Conservation (phyloP, 164 flowering plant genomes). For the Amborella trichopoda region DNA sequence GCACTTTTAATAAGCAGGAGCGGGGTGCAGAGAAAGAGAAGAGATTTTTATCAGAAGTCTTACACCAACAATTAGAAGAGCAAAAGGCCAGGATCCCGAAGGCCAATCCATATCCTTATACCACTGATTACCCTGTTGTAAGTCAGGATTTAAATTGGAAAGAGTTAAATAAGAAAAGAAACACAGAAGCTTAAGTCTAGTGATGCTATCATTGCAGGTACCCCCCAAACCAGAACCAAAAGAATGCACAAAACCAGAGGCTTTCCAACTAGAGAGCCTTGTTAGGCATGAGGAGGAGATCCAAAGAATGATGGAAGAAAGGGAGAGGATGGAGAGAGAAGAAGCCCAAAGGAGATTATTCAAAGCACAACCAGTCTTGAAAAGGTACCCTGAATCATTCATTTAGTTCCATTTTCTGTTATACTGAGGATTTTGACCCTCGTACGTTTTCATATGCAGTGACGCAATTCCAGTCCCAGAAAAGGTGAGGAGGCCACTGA, state of each 20-base stretch:
- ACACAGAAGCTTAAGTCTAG: no score
- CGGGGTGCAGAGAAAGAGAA: conserved; percentile 80
- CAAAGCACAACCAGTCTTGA: conserved; percentile 73
- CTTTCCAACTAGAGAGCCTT: conserved; percentile 83
- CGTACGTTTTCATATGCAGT: no score
- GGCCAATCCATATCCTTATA: conserved; percentile 91
- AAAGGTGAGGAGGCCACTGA: conserved; percentile 69
- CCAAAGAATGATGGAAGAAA: conserved; percentile 80
- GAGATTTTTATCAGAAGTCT: conserved; percentile 36
- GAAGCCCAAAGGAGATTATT: conserved; percentile 68
- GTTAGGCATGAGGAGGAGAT: conserved; percentile 89
- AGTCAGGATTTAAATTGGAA: background rate
- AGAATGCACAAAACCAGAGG: conserved; percentile 73
- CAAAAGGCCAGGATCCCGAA: conserved; percentile 72
- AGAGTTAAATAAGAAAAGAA: no score
- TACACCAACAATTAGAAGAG: conserved; percentile 67
- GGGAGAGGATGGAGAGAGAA: conserved; percentile 52
- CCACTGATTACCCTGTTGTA: conserved; percentile 97
- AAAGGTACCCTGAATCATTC: conserved; percentile 73
- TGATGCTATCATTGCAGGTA: no score
- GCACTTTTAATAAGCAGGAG: conserved; percentile 49
- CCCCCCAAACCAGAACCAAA: conserved; percentile 95
- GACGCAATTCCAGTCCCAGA: conserved; percentile 93
- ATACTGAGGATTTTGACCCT: no score
- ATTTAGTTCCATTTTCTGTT: no score